phyloP scores from a whole-genome alignment of 176 grass and related monocot genomes.

The Elaeis guineensis region DNA sequence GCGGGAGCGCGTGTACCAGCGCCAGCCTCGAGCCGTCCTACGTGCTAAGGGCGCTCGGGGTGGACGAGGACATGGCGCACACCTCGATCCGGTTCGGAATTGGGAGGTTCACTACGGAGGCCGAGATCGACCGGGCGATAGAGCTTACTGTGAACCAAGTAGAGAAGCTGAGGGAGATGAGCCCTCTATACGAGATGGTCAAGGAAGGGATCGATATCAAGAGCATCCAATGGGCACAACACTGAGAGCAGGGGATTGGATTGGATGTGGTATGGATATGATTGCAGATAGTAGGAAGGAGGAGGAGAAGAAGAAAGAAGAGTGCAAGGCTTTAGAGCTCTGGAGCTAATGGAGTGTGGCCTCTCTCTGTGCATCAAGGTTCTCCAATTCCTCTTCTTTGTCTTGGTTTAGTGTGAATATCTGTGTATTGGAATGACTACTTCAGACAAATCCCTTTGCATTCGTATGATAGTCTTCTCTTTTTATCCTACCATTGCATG shows the following conservation, averaged over 20 bases:
- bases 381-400: too few species aligned
- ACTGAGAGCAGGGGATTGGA: constrained; percentile 19
- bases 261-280: too few species aligned
- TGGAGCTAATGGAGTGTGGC: too few species aligned
- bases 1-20: constrained; percentile 90
- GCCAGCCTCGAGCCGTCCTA: constrained; percentile 90
- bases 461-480: too few species aligned
- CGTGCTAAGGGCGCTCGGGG: constrained; percentile 69
- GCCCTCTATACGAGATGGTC: constrained; percentile 97
- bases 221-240: constrained; percentile 86
- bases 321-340: too few species aligned
- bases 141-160: constrained; percentile 77
- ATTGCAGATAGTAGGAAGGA: too few species aligned
- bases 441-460: too few species aligned
- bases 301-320: too few species aligned
- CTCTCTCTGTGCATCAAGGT: too few species aligned
- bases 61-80: constrained; percentile 97
- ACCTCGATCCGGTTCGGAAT: constrained; percentile 95
- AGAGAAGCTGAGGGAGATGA: constrained; percentile 89
- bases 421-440: too few species aligned
- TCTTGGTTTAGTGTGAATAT: too few species aligned
- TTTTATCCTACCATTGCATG: too few species aligned
- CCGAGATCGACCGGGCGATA: constrained; percentile 69
- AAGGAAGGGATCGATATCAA: constrained; percentile 87
- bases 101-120: constrained; percentile 83